These are phyloP conservation scores for Amauroascus niger DNA, from an alignment of 2,329 filamentous ascomycete genomes.

Conservation along the genomic window DNA sequence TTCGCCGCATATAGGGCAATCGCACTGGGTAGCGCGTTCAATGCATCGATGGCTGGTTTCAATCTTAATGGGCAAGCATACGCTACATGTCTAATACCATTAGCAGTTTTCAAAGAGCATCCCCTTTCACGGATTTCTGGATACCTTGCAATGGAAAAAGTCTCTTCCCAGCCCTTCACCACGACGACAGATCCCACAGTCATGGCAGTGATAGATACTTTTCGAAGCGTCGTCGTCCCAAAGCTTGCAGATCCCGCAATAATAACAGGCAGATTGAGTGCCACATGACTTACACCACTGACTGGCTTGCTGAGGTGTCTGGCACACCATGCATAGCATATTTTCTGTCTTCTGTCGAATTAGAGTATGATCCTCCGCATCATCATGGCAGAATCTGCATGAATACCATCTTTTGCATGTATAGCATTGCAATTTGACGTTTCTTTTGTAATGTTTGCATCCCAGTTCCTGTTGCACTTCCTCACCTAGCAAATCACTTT, in stretches of 20 bases:
- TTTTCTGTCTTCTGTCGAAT: slow-evolving; percentile 76
- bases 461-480: slow-evolving; percentile 47
- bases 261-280: slow-evolving; percentile 73
- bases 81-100: slow-evolving; percentile 65
- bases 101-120: slow-evolving; percentile 17
- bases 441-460: slow-evolving; percentile 87
- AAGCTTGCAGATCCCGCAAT: slow-evolving; percentile 86
- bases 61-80: slow-evolving; percentile 84
- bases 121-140: slow-evolving; percentile 15
- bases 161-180: slow-evolving; percentile 85
- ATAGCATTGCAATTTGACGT: slow-evolving; percentile 90
- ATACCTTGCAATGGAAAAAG: slow-evolving; percentile 94
- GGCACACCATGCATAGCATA: slow-evolving; percentile 96
- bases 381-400: slow-evolving; percentile 89
- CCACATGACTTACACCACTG: slow-evolving; percentile 71
- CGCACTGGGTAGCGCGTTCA: slow-evolving; percentile 84
- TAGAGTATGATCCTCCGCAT: slow-evolving; percentile 65
- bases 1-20: slow-evolving; percentile 93
- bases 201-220: slow-evolving; percentile 89
- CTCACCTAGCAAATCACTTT: not conserved
- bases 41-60: slow-evolving; percentile 84
- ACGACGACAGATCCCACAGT: slow-evolving; percentile 89
- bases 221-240: slow-evolving; percentile 92
- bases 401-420: slow-evolving; percentile 88
- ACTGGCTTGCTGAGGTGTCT: slow-evolving; percentile 68